Evolutionary conservation across 2,329 filamentous ascomycete species (phyloP).

Genomic region (Zalaria sp.): DNA sequence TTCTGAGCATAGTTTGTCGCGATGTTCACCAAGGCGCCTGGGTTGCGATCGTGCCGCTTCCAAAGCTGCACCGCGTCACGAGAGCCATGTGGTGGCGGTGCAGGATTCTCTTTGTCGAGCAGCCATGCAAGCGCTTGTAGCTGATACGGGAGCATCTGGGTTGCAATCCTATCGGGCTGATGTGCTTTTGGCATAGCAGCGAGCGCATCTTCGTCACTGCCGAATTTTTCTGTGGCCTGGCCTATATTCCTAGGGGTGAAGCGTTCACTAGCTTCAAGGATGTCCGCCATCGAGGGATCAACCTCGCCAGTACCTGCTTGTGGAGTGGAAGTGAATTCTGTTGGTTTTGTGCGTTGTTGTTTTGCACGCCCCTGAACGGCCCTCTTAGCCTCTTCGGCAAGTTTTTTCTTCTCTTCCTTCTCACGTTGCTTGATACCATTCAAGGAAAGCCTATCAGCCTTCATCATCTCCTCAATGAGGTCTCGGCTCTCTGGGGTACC

Average conservation of each 20-base stretch:
- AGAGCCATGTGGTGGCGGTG: constrained; percentile 44
- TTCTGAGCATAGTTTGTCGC: constrained; percentile 54
- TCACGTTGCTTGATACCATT: constrained; percentile 27
- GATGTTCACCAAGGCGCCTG: constrained; percentile 47
- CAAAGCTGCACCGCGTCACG: constrained; percentile 62
- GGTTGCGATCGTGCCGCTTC: constrained; percentile 36
- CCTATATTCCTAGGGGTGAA: constrained; percentile 53
- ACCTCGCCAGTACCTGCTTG: constrained; percentile 12
- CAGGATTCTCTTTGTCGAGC: constrained; percentile 57
- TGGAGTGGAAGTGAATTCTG: constrained; percentile 7
- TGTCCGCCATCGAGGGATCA: constrained; percentile 41
- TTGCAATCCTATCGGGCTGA: constrained; percentile 51
- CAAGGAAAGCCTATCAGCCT: constrained; percentile 47
- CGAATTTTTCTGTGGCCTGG: constrained; percentile 55
- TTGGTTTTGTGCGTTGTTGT: constrained; percentile 11
- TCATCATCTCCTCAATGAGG: constrained; percentile 40
- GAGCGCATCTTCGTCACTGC: constrained; percentile 55
- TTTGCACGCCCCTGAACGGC: constrained; percentile 6
- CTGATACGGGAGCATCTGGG: constrained; percentile 66
- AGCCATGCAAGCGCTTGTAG: constrained; percentile 72
- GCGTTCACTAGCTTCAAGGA: constrained; percentile 51
- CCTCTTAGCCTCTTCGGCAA: constrained; percentile 11
- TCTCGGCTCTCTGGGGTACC: constrained; percentile 22
- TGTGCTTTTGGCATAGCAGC: constrained; percentile 57
- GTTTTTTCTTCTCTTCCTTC: constrained; percentile 19